phyloP scores from a whole-genome alignment of 345 rosid genomes.

The Euphorbia tirucalli region DNA sequence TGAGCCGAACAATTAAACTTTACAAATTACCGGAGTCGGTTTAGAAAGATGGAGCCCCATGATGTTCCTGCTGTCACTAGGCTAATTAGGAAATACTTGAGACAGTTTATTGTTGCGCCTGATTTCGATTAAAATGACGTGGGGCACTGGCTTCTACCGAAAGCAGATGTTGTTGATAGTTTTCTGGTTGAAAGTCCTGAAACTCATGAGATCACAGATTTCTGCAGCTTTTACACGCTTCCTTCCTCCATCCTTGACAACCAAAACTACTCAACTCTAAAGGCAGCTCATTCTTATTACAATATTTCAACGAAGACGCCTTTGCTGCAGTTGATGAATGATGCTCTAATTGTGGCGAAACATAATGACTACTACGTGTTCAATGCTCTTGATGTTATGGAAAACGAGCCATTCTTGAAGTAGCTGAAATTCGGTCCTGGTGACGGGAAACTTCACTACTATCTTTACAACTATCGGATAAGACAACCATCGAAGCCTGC shows the following conservation, averaged over 20 bases:
- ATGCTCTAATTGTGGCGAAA: conserved; percentile 72
- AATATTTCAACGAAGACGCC: conserved; percentile 82
- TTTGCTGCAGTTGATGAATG: conserved; percentile 83
- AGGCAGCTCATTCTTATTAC: conserved; percentile 90
- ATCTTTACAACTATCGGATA: conserved; percentile 70
- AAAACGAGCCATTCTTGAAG: conserved; percentile 72
- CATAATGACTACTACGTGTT: conserved; percentile 74
- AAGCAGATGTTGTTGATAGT: conserved; percentile 67
- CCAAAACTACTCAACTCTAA: conserved; percentile 58
- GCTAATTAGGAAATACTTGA: conserved; percentile 59
- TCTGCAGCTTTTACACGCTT: conserved; percentile 90
- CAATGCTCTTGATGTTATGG: conserved; percentile 85
- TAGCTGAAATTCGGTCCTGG: conserved; percentile 88
- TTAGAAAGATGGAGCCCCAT: conserved; percentile 73
- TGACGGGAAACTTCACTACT: conserved; percentile 87
- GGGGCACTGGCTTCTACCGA: conserved; percentile 86
- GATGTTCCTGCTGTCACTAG: conserved; percentile 87
- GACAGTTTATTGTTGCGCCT: conserved; percentile 69
- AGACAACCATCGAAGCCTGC: conserved; percentile 53
- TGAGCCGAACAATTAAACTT: conserved; percentile 86
- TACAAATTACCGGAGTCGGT: conserved; percentile 74
- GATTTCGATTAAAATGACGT: conserved; percentile 80
- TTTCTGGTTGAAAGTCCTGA: conserved; percentile 81
- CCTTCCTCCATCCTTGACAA: conserved; percentile 90
- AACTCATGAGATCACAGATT: conserved; percentile 76